A percentile compares a stretch with the other conserved stretches of the same genome.
phyloP scores from a whole-genome alignment of 2,329 filamentous ascomycete species.

The Stagonosporopsis vannaccii region DNA sequence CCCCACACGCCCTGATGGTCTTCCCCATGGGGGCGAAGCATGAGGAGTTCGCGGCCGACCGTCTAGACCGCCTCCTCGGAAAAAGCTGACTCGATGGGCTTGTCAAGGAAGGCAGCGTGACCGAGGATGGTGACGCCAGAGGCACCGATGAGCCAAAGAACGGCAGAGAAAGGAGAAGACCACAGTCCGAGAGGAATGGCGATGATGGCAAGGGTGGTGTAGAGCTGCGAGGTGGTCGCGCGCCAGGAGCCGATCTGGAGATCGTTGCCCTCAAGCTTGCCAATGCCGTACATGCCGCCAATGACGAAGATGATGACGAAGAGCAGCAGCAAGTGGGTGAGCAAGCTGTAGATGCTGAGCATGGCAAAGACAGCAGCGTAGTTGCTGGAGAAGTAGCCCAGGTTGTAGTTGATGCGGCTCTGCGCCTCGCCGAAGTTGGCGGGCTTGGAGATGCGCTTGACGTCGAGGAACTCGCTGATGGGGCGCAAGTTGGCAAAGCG shows the following conservation, averaged over 20 bases:
- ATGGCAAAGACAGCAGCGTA: slow-evolving; percentile 94
- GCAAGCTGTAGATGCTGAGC: slow-evolving; percentile 92
- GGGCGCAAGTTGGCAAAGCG: slow-evolving; percentile 94
- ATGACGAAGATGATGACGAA: slow-evolving; percentile 92
- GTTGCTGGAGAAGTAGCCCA: slow-evolving; percentile 97
- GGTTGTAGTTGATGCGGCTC: slow-evolving; percentile 94
- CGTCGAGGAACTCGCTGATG: slow-evolving; percentile 90
- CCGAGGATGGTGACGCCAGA: slow-evolving; percentile 92
- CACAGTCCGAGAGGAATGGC: slow-evolving; percentile 84
- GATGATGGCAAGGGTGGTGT: slow-evolving; percentile 84
- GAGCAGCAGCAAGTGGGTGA: slow-evolving; percentile 85
- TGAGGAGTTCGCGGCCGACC: slow-evolving; percentile 99
- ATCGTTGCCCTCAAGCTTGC: slow-evolving; percentile 87
- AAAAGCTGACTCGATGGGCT: slow-evolving; percentile 99
- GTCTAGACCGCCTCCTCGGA: slow-evolving; percentile 99
- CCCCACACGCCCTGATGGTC: slow-evolving; percentile 84
- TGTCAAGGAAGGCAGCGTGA: slow-evolving; percentile 95
- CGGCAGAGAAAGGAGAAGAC: slow-evolving; percentile 82
- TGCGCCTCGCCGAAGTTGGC: slow-evolving; percentile 89
- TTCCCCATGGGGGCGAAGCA: slow-evolving; percentile 95
- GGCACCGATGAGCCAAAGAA: slow-evolving; percentile 95
- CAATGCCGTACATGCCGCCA: slow-evolving; percentile 88
- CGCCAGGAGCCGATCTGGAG: slow-evolving; percentile 83
- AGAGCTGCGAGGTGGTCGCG: slow-evolving; percentile 90
- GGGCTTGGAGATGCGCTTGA: slow-evolving; percentile 95